Percentiles rank a stretch among this genome's conserved stretches.
Conservation (phyloP, 192 early-diverging fungal genomes). For the Mortierella alpina region DNA sequence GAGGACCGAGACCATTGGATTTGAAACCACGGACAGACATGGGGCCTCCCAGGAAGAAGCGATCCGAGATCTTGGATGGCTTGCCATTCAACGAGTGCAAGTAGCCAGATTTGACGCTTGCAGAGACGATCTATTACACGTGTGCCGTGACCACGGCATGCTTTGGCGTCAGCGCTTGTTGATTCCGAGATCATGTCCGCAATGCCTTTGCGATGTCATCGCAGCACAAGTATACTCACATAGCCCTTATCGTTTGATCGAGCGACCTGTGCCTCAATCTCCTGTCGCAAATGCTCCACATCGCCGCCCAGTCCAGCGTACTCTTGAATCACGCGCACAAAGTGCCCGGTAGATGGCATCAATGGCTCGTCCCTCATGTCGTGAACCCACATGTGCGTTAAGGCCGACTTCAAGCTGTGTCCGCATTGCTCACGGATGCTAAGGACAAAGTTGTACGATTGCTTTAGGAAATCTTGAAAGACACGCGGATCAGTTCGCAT, state of each 20-base stretch:
- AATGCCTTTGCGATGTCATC: slow-evolving; percentile 1
- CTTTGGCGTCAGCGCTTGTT: no score
- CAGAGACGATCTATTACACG: slow-evolving; percentile 49
- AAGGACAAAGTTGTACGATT: background rate
- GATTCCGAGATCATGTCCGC: background rate
- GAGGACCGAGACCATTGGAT: slow-evolving; percentile 88
- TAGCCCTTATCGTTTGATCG: slow-evolving; percentile 65
- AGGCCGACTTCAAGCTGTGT: slow-evolving; percentile 85
- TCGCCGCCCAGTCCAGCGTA: slow-evolving; percentile 89
- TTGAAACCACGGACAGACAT: slow-evolving; percentile 89
- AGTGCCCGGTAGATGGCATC: slow-evolving; percentile 80
- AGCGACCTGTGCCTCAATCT: slow-evolving; percentile 74
- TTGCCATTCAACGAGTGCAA: slow-evolving; percentile 68
- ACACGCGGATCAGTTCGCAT: no score
- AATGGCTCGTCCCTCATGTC: slow-evolving; percentile 85
- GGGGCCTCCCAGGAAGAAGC: slow-evolving; percentile 91
- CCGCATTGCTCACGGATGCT: slow-evolving; percentile 84
- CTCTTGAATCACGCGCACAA: slow-evolving; percentile 66
- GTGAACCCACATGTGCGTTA: slow-evolving; percentile 70
- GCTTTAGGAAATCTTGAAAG: no score
- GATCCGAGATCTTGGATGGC: slow-evolving; percentile 78
- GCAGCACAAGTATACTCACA: slow-evolving; percentile 44
- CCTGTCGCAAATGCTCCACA: slow-evolving; percentile 75
- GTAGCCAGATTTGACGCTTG: slow-evolving; percentile 67
- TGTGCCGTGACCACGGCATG: no score